Evolutionary conservation across 1,284 basidiomycete genomes (phyloP).

Genomic region (Trametes sp.): DNA sequence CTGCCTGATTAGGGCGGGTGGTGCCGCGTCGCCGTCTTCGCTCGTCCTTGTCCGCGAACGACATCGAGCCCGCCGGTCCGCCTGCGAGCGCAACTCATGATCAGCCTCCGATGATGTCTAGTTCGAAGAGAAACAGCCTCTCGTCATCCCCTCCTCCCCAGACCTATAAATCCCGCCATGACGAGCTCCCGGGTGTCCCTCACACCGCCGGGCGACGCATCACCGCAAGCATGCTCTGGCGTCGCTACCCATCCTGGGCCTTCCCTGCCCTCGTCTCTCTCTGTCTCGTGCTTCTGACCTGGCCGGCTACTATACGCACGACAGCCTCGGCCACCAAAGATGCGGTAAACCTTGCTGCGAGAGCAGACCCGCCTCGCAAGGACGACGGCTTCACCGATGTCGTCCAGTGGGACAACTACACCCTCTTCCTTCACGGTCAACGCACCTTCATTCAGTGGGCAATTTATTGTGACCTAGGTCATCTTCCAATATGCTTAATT

Average conservation of each 20-base stretch:
- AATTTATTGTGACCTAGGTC: neutral
- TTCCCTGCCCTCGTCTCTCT: slow-evolving; percentile 24
- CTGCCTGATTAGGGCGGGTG: slow-evolving; percentile 4
- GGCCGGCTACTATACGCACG: slow-evolving; percentile 17
- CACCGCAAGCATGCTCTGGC: slow-evolving; percentile 27
- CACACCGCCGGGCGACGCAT: slow-evolving; percentile 3
- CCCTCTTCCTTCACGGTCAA: slow-evolving; percentile 40
- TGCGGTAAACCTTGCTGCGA: neutral
- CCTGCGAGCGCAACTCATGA: neutral
- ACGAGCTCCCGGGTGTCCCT: neutral
- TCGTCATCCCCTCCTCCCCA: neutral
- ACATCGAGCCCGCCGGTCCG: slow-evolving; percentile 19
- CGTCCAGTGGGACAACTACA: slow-evolving; percentile 46
- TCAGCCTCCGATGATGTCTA: neutral
- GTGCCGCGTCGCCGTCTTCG: neutral
- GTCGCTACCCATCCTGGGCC: slow-evolving; percentile 28
- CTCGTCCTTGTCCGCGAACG: slow-evolving; percentile 2
- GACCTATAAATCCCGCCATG: slow-evolving; percentile 8
- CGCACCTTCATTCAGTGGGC: slow-evolving; percentile 57
- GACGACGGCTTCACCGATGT: slow-evolving; percentile 39
- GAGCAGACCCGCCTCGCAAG: slow-evolving; percentile 36
- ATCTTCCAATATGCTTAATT: neutral
- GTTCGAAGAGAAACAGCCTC: neutral
- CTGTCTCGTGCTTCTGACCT: slow-evolving; percentile 25
- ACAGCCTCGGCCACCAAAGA: neutral